Evolutionary conservation across 2,329 filamentous ascomycete genomes (phyloP).

Genomic region (Hypoxylon sp.): DNA sequence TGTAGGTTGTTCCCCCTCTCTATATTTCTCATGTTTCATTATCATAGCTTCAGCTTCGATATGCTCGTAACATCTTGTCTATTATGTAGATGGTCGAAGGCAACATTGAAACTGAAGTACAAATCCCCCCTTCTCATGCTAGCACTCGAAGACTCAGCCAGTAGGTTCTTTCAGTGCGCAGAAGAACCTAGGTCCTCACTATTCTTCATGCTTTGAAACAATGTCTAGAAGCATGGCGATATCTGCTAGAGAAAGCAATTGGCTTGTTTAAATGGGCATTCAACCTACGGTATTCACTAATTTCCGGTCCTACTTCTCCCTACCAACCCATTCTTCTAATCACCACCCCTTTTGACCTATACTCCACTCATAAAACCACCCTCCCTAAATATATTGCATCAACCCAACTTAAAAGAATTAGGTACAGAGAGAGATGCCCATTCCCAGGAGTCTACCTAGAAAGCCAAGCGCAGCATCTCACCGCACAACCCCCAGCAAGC

Average conservation of each 20-base stretch:
- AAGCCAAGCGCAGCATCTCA: not conserved
- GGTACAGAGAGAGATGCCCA: not conserved
- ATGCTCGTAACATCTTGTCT: not conserved
- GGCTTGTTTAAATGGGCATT: not conserved
- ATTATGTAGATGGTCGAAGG: not conserved
- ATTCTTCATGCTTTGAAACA: not conserved
- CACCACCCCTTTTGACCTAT: not conserved
- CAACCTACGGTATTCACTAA: not conserved
- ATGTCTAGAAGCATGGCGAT: not conserved
- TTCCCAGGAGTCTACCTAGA: not conserved
- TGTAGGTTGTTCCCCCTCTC: no score
- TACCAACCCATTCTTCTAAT: not conserved
- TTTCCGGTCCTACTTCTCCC: not conserved
- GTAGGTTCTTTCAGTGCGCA: not conserved
- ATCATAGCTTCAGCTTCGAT: not conserved
- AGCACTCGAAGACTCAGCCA: no score
- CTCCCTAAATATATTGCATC: not conserved
- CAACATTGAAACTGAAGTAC: not conserved
- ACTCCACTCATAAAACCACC: not conserved
- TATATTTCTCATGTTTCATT: not conserved
- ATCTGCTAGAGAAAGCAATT: not conserved
- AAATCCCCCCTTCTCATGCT: no score
- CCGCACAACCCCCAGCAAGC: not conserved
- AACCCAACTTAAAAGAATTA: not conserved
- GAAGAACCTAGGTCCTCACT: not conserved